phyloP scores from a whole-genome alignment of 805 yeast genomes.

The Ogataea chonburiensis region DNA sequence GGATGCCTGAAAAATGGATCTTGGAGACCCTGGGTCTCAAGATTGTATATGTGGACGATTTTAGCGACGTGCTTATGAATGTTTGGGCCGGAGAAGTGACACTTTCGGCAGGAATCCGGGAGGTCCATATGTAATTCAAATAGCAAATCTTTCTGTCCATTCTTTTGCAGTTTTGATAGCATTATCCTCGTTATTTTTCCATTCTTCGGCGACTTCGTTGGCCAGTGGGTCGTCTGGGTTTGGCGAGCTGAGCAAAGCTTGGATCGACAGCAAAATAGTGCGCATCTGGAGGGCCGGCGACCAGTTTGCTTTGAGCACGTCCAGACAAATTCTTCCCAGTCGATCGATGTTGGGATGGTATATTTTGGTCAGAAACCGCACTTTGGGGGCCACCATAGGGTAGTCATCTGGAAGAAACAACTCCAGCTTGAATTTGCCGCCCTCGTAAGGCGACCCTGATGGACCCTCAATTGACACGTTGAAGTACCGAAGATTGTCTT shows the following conservation, averaged over 20 bases:
- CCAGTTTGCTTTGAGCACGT: constrained; percentile 94
- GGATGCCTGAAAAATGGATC: constrained; percentile 52
- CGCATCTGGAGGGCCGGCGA: constrained; percentile 96
- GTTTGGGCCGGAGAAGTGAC: constrained; percentile 62
- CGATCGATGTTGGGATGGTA: constrained; percentile 97
- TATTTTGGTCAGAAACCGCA: constrained; percentile 87
- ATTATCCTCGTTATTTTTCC: constrained; percentile 80
- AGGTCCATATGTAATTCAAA: constrained; percentile 12
- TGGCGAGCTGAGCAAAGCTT: constrained; percentile 92
- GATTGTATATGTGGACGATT: constrained; percentile 66
- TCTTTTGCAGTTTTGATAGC: constrained; percentile 81
- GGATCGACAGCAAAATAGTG: constrained; percentile 86
- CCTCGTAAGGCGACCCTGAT: constrained; percentile 82
- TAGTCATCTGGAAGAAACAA: constrained; percentile 92
- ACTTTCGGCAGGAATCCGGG: constrained; percentile 8
- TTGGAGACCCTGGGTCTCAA: constrained; percentile 55
- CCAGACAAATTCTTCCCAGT: constrained; percentile 92
- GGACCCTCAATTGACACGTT: constrained; percentile 94
- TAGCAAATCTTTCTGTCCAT: constrained; percentile 69
- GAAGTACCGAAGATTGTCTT: constrained; percentile 89
- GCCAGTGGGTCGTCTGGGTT: constrained; percentile 98
- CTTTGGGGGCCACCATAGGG: constrained; percentile 98
- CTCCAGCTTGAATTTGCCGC: constrained; percentile 77
- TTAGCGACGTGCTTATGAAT: constrained; percentile 68
- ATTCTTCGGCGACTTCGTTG: constrained; percentile 94